phyloP scores from a whole-genome alignment of 176 grass and related monocot species.

The Oropetium thomaeum region DNA sequence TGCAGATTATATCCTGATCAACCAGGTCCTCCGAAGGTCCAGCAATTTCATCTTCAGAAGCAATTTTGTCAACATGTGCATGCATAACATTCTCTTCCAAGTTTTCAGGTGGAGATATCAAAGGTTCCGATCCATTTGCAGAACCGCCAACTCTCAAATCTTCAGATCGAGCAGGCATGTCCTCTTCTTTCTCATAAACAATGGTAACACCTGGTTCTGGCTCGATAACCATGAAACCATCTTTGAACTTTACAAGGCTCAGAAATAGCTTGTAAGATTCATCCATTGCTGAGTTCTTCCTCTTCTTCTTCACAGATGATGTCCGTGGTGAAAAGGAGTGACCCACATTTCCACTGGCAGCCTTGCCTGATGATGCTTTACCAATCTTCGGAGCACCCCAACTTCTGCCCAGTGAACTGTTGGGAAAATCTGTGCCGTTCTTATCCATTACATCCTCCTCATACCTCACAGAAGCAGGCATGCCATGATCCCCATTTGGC shows the following conservation, averaged over 20 bases:
- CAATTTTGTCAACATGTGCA: neutral
- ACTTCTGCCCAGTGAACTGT: neutral
- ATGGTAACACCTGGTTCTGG: slow-evolving; percentile 38
- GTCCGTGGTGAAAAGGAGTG: neutral
- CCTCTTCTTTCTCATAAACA: slow-evolving; percentile 39
- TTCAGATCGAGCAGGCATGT: neutral
- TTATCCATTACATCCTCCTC: slow-evolving; percentile 3
- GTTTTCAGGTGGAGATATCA: slow-evolving; percentile 11
- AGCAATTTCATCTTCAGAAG: neutral
- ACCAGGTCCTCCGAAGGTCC: neutral
- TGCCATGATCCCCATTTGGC: slow-evolving; percentile 33
- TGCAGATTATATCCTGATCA: slow-evolving; percentile 21
- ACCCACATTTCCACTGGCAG: neutral
- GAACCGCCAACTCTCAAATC: slow-evolving; percentile 3
- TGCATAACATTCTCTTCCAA: neutral
- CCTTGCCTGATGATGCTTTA: slow-evolving; percentile 10
- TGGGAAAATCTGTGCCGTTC: neutral
- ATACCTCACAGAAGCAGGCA: slow-evolving; percentile 40
- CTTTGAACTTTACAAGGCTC: slow-evolving; percentile 41
- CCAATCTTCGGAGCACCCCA: neutral
- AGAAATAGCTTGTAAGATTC: slow-evolving; percentile 47
- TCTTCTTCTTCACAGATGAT: slow-evolving; percentile 3
- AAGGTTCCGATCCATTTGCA: neutral
- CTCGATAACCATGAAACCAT: slow-evolving; percentile 55
- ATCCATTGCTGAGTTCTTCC: slow-evolving; percentile 2